These are phyloP conservation scores for Collybiopsis luxurians DNA, from an alignment of 768 basidiomycete species.

Conservation along the genomic window DNA sequence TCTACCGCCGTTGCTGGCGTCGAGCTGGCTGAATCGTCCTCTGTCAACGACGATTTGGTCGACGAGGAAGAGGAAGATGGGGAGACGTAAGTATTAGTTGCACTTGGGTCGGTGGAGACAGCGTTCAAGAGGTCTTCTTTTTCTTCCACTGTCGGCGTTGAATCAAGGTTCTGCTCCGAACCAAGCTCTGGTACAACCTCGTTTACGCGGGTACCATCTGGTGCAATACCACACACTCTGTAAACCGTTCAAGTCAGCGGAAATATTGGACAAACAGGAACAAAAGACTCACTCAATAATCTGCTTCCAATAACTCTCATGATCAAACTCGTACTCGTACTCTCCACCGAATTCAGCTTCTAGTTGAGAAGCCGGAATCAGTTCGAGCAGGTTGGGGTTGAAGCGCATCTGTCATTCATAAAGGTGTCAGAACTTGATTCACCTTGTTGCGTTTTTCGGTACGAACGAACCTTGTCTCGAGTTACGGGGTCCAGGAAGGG, in stretches of 20 bases:
- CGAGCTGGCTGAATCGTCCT: not conserved
- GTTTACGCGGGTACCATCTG: conserved; percentile 49
- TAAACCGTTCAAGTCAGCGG: too few species aligned
- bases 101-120: not conserved
- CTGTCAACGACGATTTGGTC: too few species aligned
- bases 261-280: too few species aligned
- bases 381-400: conserved; percentile 77
- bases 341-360: conserved; percentile 84
- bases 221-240: conserved; percentile 54
- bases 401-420: conserved; percentile 93
- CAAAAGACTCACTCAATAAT: conserved; percentile 68
- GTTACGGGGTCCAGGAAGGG: conserved; percentile 90
- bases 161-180: not conserved
- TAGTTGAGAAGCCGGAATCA: conserved; percentile 72
- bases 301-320: conserved; percentile 75
- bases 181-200: conserved; percentile 7
- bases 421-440: too few species aligned
- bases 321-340: conserved; percentile 71
- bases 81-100: not conserved
- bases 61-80: too few species aligned
- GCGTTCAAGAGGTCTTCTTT: too few species aligned
- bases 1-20: conserved; percentile 1
- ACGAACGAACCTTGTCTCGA: conserved; percentile 87
- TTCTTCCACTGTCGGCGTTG: not conserved
- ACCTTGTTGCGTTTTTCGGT: too few species aligned